Evolutionary conservation across 768 basidiomycete genomes (phyloP), one percentile per base, ranked within the genome.

Genomic region (Tylopilus vinaceipallidus): DNA sequence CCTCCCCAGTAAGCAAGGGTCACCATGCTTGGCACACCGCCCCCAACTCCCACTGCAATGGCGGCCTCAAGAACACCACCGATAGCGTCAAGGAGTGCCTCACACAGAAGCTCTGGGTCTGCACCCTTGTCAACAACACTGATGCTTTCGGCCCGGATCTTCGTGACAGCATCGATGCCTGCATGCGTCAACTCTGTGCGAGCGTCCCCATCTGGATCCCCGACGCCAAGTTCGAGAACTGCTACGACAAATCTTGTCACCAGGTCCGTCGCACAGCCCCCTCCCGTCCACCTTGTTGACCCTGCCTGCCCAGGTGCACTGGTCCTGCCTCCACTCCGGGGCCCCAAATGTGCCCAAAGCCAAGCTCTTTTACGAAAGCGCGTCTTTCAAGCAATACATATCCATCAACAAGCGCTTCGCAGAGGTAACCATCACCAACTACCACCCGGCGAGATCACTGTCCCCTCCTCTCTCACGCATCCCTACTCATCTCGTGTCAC

Each of bases 341-440:
- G 80, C 91, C 41, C 90, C 90, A 2, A 91, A 92, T 60, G 91
- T 89, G 1, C 90, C 90, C 0, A 91, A 88, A 70, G 91, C 86
- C 0, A 91, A 88, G 54, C 64, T 79, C 33, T 90, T 88, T 64
- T 89, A 86, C 67, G 89, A 93, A 70, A 83, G 82, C 27, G 86
- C 78, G 0, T 79, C 85, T 0, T 98, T 83, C 75, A 82, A 84
- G 57, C 86, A 93, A 57, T 98, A 98, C 66, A 82, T 84, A 50
- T 79, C 86, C 11, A 91, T 95, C 52, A 99, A 99, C 73, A 77
- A 87, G 64, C 84, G 87, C 38, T 98, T 97, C 61, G 95, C 95
- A 0, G 81, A 89, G 39, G 78, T 80, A 35, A 94, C 97, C 66
- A 82, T 87, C 40, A 77, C 80, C 7, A 77, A 83, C 38, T 93